A percentile compares a stretch with the other conserved stretches of the same genome.
phyloP scores from a whole-genome alignment of 768 basidiomycete species.

The Serendipita indica region DNA sequence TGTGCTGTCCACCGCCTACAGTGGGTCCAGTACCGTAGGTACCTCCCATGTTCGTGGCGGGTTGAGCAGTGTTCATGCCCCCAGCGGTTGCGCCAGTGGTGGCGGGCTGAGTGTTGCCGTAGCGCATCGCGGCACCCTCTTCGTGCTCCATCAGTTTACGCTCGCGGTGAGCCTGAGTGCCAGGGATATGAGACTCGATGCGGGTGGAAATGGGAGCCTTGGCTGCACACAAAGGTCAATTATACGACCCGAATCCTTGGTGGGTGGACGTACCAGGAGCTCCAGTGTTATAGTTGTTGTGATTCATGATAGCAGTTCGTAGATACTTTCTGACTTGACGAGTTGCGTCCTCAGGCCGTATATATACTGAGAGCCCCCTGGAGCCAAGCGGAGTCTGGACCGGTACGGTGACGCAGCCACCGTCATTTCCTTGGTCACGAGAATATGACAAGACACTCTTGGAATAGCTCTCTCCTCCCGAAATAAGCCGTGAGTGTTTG shows the following conservation, averaged over 20 bases:
- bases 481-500: too few relatives aligned
- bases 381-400: not conserved
- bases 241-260: too few relatives aligned
- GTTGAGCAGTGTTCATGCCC: not conserved
- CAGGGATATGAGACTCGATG: constrained; percentile 5
- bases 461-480: not conserved
- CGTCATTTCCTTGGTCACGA: not conserved
- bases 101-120: not conserved
- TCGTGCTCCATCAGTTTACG: not conserved
- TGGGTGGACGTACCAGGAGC: too few relatives aligned
- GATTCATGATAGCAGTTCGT: not conserved
- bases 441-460: not conserved
- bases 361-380: not conserved
- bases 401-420: not conserved
- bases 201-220: not conserved
- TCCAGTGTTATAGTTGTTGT: not conserved
- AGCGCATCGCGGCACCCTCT: not conserved
- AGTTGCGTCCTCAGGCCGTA: not conserved
- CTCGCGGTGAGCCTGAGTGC: constrained; percentile 5
- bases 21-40: not conserved
- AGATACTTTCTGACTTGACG: not conserved
- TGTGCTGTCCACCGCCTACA: not conserved
- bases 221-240: too few relatives aligned
- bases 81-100: not conserved
- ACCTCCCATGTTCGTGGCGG: too few relatives aligned